phyloP scores from a whole-genome alignment of 495 filamentous ascomycete genomes.

The Cetradonia linearis region DNA sequence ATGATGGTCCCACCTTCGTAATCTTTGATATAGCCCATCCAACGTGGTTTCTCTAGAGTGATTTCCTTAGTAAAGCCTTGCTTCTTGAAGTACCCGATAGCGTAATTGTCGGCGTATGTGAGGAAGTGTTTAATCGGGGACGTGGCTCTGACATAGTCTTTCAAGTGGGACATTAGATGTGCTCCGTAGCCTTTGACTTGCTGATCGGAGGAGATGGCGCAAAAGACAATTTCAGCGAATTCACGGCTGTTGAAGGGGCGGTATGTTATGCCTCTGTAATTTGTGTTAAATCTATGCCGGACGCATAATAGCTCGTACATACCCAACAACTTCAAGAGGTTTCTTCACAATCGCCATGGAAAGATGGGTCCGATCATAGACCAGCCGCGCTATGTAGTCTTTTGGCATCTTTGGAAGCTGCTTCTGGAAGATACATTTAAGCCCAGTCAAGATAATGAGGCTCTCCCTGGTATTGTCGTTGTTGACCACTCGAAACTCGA shows the following conservation, averaged over 20 bases:
- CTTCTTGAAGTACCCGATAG: slow-evolving; percentile 98
- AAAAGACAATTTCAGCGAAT: slow-evolving; percentile 98
- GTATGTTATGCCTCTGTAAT: slow-evolving; percentile 77
- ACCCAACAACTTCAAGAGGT: slow-evolving; percentile 83
- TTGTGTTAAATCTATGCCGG: slow-evolving; percentile 22
- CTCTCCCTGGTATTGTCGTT: slow-evolving; percentile 84
- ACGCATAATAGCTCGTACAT: slow-evolving; percentile 23
- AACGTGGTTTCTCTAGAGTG: slow-evolving; percentile 75
- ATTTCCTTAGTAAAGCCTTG: slow-evolving; percentile 99
- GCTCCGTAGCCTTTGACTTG: slow-evolving; percentile 98
- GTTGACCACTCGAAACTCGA: slow-evolving; percentile 96
- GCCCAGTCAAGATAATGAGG: slow-evolving; percentile 84
- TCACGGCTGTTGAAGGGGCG: slow-evolving; percentile 85
- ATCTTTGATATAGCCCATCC: slow-evolving; percentile 99
- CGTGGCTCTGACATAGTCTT: slow-evolving; percentile 97
- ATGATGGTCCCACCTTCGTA: slow-evolving; percentile 99
- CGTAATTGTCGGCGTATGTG: slow-evolving; percentile 97
- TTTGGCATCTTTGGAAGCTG: slow-evolving; percentile 99
- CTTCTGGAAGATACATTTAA: slow-evolving; percentile 98
- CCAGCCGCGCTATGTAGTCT: slow-evolving; percentile 92
- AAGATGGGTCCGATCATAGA: slow-evolving; percentile 93
- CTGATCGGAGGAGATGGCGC: slow-evolving; percentile 93
- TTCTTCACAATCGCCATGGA: slow-evolving; percentile 97
- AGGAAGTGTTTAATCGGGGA: slow-evolving; percentile 97
- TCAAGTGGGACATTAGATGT: slow-evolving; percentile 94